A percentile compares a stretch with the other conserved stretches of the same genome.
Conservation (phyloP, 2,329 filamentous ascomycete genomes). For the Fusarium pseudonygamai region DNA sequence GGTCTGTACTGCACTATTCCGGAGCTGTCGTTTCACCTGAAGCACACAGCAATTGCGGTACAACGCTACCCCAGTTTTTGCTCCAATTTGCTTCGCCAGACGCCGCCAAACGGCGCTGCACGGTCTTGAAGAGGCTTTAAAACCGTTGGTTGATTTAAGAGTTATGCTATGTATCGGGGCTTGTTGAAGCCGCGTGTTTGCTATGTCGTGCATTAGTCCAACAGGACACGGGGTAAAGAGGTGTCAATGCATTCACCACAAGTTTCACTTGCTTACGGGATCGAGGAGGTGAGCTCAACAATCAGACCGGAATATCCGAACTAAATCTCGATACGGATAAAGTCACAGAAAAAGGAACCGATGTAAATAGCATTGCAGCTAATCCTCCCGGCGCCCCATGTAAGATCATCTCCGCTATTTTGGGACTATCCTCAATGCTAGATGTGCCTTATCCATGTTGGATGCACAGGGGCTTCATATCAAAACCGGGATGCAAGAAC, state of each 20-base stretch:
- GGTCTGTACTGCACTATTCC: conserved; percentile 3
- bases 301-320: conserved; percentile 23
- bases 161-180: not conserved
- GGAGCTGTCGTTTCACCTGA: conserved; percentile 35
- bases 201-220: conserved; percentile 11
- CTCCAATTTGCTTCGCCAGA: conserved; percentile 10
- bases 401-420: conserved; percentile 13
- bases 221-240: not conserved
- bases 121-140: not conserved
- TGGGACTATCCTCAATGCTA: conserved; percentile 27
- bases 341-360: not conserved
- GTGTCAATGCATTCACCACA: conserved; percentile 7
- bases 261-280: conserved; percentile 1
- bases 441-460: conserved; percentile 5
- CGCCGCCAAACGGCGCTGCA: conserved; percentile 14
- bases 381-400: conserved; percentile 5
- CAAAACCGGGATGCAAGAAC: conserved; percentile 18
- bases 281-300: not conserved
- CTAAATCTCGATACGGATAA: conserved; percentile 3
- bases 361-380: conserved; percentile 7
- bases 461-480: conserved; percentile 1
- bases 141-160: not conserved
- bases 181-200: conserved; percentile 7
- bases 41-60: conserved; percentile 21
- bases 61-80: conserved; percentile 19